Percentiles rank a stretch among this genome's conserved stretches.
These are phyloP conservation scores for Chalciporus sphaerocephalus DNA, from an alignment of 768 basidiomycete genomes.

Conservation along the genomic window DNA sequence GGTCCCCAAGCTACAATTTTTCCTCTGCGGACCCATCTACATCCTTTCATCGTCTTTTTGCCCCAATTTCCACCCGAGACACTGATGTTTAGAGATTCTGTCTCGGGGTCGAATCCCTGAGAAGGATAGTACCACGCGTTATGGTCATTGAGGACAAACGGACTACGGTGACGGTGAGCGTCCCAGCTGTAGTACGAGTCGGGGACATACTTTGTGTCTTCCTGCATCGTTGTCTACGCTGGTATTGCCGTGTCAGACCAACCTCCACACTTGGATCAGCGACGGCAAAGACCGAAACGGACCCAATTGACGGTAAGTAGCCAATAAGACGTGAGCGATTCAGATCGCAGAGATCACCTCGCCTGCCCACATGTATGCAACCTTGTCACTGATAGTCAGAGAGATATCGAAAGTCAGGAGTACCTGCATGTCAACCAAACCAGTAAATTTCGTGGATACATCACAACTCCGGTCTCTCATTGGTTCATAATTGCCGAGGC, in stretches of 20 bases:
- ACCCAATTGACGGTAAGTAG: too few species aligned
- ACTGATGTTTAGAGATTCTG: conserved; percentile 47
- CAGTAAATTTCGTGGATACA: too few species aligned
- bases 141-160: conserved; percentile 61
- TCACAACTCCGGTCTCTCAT: too few species aligned
- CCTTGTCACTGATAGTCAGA: background rate
- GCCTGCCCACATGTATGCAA: too few species aligned
- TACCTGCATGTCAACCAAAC: background rate
- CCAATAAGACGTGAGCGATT: too few species aligned
- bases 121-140: conserved; percentile 84
- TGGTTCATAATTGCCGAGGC: background rate
- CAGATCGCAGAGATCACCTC: too few species aligned
- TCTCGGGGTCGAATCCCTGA: conserved; percentile 66
- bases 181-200: background rate
- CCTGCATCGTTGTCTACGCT: conserved; percentile 31
- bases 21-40: conserved; percentile 77
- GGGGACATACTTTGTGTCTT: conserved; percentile 29
- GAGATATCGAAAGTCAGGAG: background rate
- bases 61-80: conserved; percentile 77
- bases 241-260: background rate
- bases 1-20: conserved; percentile 85
- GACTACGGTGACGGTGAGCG: conserved; percentile 22
- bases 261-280: background rate
- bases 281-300: conserved; percentile 22
- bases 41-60: conserved; percentile 66